phyloP scores from a whole-genome alignment of 2,329 filamentous ascomycete genomes.

The Fusarium bactridioides region DNA sequence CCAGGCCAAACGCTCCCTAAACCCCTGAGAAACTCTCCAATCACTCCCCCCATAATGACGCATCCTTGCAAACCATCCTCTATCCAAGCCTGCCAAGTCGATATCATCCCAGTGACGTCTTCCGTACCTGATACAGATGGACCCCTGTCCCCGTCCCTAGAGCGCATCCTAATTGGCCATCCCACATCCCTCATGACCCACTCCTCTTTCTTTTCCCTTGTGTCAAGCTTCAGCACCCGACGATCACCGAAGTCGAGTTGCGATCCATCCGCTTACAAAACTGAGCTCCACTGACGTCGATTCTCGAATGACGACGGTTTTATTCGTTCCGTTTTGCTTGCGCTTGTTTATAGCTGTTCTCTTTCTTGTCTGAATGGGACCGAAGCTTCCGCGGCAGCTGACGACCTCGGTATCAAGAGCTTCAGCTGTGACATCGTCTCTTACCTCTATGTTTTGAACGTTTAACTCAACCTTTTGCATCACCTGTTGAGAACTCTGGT shows the following conservation, averaged over 20 bases:
- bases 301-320: neutral
- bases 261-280: constrained; percentile 16
- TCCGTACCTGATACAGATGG: constrained; percentile 29
- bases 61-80: constrained; percentile 3
- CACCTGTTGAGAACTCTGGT: neutral
- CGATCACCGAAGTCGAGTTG: constrained; percentile 8
- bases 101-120: constrained; percentile 32
- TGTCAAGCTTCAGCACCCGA: constrained; percentile 14
- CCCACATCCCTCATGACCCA: constrained; percentile 21
- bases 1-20: neutral
- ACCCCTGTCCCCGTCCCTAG: constrained; percentile 24
- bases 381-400: neutral
- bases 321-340: neutral
- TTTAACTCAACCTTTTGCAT: neutral
- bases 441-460: neutral
- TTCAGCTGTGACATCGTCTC: constrained; percentile 22
- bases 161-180: constrained; percentile 20
- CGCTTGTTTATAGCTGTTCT: neutral
- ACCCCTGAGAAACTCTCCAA: neutral
- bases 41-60: constrained; percentile 9
- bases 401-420: constrained; percentile 11
- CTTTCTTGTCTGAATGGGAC: constrained; percentile 1
- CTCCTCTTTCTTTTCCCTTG: neutral
- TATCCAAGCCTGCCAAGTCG: constrained; percentile 25
- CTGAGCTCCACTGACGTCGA: constrained; percentile 24